phyloP scores from a whole-genome alignment of 345 rosid genomes.

The Trapa bicornis region DNA sequence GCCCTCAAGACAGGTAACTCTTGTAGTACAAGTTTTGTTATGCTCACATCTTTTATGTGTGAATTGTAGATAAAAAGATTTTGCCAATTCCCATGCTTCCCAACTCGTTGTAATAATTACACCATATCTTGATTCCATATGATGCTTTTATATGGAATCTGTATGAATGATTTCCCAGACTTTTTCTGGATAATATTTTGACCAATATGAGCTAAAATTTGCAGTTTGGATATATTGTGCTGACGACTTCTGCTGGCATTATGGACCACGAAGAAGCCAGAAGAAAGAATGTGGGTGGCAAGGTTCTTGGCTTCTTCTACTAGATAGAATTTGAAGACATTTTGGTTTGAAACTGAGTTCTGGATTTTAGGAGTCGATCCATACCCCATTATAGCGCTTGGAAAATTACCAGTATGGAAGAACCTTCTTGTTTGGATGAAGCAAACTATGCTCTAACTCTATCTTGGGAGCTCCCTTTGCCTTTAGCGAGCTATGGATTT shows the following conservation, averaged over 20 bases:
- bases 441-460: background rate
- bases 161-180: background rate
- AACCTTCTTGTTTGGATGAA: background rate
- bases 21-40: background rate
- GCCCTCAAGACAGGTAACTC: conserved; percentile 71
- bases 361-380: background rate
- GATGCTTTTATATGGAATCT: background rate
- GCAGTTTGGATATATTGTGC: conserved; percentile 73
- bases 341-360: conserved; percentile 10
- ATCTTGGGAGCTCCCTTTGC: background rate
- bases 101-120: too few relatives aligned
- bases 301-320: conserved; percentile 71
- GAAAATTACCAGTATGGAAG: background rate
- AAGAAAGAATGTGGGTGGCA: conserved; percentile 79
- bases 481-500: background rate
- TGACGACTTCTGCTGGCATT: conserved; percentile 78
- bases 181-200: background rate
- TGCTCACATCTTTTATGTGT: background rate
- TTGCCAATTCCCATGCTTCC: background rate
- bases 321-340: conserved; percentile 10
- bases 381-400: background rate
- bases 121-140: background rate
- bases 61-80: background rate
- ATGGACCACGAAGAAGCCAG: conserved; percentile 91
- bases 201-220: background rate